These are phyloP conservation scores for Solanum piurae DNA, from an alignment of 257 asterid species.

Conservation along the genomic window DNA sequence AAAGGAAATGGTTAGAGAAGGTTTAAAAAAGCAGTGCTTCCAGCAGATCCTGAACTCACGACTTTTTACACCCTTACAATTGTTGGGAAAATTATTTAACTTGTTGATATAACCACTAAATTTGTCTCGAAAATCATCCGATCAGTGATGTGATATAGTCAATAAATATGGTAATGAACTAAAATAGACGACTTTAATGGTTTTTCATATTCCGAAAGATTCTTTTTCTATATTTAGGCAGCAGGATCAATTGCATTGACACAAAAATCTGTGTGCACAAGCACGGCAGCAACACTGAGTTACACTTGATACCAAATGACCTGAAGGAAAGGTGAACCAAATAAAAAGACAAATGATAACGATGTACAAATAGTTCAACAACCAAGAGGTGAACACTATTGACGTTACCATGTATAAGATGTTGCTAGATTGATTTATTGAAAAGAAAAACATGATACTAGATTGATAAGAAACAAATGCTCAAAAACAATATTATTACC, in stretches of 20 bases:
- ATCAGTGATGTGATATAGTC: background rate
- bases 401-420: background rate
- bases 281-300: background rate
- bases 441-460: background rate
- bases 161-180: background rate
- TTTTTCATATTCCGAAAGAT: background rate
- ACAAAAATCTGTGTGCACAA: background rate
- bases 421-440: background rate
- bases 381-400: background rate
- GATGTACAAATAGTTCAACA: background rate
- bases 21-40: background rate
- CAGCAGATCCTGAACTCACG: background rate
- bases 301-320: background rate
- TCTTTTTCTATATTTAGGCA: background rate
- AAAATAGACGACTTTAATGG: background rate
- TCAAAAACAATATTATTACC: slow-evolving; percentile 12
- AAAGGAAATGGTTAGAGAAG: background rate
- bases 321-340: background rate
- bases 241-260: background rate
- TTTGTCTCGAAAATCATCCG: background rate
- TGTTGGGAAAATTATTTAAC: background rate
- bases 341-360: background rate
- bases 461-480: background rate
- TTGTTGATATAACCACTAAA: background rate
- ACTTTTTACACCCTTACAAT: background rate